Evolutionary conservation across 306 rosid species (phyloP).

Genomic region (Myrica gale): DNA sequence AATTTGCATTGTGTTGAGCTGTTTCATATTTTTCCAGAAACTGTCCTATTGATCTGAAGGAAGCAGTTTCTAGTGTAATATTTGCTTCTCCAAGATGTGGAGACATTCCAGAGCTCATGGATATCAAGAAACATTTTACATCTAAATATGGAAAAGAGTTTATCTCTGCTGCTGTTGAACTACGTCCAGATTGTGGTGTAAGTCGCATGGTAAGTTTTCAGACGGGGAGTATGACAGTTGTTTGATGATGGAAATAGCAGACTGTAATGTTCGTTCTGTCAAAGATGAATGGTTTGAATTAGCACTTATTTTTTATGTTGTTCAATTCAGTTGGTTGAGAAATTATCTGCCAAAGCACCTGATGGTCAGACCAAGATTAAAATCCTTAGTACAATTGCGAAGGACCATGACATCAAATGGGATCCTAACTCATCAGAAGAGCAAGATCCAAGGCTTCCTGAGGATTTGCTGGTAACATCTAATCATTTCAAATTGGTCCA

Average conservation of each 20-base stretch:
- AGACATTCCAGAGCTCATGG: constrained; percentile 81
- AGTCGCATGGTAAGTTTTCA: constrained; percentile 71
- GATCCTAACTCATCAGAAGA: constrained; percentile 69
- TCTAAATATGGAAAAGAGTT: constrained; percentile 92
- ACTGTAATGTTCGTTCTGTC: constrained; percentile 8
- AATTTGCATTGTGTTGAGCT: constrained; percentile 15
- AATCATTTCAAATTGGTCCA: constrained; percentile 6
- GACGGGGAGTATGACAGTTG: constrained; percentile 12
- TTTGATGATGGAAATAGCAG: constrained; percentile 10
- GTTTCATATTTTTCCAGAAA: constrained; percentile 45
- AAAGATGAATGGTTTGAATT: constrained; percentile 17
- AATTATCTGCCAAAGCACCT: constrained; percentile 87
- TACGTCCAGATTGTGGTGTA: constrained; percentile 97
- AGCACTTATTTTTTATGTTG: constrained; percentile 27
- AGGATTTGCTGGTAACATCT: constrained; percentile 67
- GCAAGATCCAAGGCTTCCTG: constrained; percentile 46
- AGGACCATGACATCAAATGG: constrained; percentile 92
- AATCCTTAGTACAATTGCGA: constrained; percentile 74
- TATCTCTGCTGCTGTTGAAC: constrained; percentile 64
- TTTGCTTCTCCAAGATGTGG: constrained; percentile 93
- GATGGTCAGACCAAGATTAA: constrained; percentile 82
- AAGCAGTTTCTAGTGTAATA: constrained; percentile 80
- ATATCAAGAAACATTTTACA: constrained; percentile 68
- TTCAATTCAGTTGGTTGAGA: constrained; percentile 77
- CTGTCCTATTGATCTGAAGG: constrained; percentile 93